Evolutionary conservation across 805 yeast genomes (phyloP).

Genomic region (Starmerella ratchasimensis): DNA sequence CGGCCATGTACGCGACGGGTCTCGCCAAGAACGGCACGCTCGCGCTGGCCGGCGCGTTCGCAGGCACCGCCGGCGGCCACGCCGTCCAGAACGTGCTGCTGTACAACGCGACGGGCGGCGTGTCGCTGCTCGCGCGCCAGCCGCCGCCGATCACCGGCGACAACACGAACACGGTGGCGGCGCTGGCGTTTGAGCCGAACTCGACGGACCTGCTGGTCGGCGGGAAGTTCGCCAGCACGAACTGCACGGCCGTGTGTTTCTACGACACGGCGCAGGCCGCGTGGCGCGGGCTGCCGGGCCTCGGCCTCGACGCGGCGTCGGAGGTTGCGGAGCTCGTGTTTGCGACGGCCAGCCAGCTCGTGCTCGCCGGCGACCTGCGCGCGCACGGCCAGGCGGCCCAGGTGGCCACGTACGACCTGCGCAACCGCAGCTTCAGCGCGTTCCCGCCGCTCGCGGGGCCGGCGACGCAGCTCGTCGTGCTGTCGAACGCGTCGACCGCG

Average conservation of each 20-base stretch:
- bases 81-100: conserved; percentile 4
- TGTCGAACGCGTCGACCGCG: conserved; percentile 5
- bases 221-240: conserved; percentile 7
- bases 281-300: conserved; percentile 4
- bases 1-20: background rate
- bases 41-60: conserved; percentile 11
- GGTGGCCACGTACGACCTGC: conserved; percentile 45
- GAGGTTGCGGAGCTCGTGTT: conserved; percentile 24
- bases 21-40: conserved; percentile 19
- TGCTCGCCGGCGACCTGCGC: conserved; percentile 44
- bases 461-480: conserved; percentile 7
- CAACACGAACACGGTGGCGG: background rate
- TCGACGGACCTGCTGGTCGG: conserved; percentile 9
- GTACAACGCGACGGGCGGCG: background rate
- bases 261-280: conserved; percentile 35
- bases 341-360: conserved; percentile 27
- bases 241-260: conserved; percentile 34
- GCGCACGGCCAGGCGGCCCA: conserved; percentile 28
- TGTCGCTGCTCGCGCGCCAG: conserved; percentile 1
- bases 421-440: conserved; percentile 30
- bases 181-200: conserved; percentile 10
- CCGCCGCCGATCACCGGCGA: conserved; percentile 6
- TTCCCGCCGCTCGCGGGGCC: conserved; percentile 30
- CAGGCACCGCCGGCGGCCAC: background rate
- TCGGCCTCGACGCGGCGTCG: conserved; percentile 3